Evolutionary conservation across 202 grass and related monocot species (phyloP), one percentile per base, ranked within the genome.

Genomic region (Carex sylvatica): DNA sequence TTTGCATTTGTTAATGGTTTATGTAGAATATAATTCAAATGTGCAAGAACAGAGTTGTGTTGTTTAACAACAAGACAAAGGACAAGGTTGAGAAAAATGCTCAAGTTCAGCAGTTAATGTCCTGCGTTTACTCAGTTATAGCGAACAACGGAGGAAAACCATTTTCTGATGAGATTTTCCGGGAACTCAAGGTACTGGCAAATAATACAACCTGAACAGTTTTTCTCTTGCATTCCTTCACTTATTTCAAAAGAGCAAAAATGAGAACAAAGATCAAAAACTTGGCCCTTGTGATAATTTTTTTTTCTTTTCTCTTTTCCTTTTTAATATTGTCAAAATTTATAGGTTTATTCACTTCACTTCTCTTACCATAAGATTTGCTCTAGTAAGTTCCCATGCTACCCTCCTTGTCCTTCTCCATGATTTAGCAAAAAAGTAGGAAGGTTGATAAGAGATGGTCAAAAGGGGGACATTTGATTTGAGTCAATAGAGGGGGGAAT

Each of bases 1-100:
- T 38, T 35, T 77, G 28, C 15, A 36, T 13, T 59, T 19, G 28
- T 58, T 11, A 2, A 58, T 9, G 26, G 13, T 4, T 59, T 85
- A 40, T 88, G 53, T 88, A 98, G 91, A 93, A 85, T 49, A 66
- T 92, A 86, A 87, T 98, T 73, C 55, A 92, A 80, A 87, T 83
- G 78, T 98, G 91, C 87, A 90, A 95, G 76, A 88, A 86, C 9
- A 95, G 96, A 77, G 91, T 95, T 5, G 91, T 98, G 26, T 84
- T 98, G 55, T 95, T 98, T 67, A 87, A 98, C 87, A 98, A 98
- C 83, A 89, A 85, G 88, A 93, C 96, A n/a, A 84, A 85, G 22
- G 87, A 95, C 79, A 47, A 63, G 78, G 87, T 22, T 40, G 23
- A 83, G 61, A 62, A 35, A 40, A 81, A 53, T 86, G 61, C 65